Base-by-base conservation (phyloP, 176 grass and related monocot genomes). In the Musa schizocarpa region DNA sequence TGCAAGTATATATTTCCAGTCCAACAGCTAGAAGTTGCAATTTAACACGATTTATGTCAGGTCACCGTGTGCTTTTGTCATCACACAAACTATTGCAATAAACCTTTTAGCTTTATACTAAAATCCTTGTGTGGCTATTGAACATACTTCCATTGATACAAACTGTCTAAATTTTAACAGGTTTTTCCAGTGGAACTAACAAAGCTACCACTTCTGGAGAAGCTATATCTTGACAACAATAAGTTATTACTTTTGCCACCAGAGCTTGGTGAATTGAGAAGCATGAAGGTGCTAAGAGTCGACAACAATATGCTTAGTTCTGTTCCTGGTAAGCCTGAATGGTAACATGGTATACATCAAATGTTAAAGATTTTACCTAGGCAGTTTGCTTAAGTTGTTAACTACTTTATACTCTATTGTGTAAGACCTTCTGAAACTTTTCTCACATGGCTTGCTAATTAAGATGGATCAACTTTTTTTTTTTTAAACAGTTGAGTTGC, bases 221-320 rank as follows among this genome's bases (percentile, higher is more conserved):
- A 83, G 77, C 80, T 98, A 76, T 93, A 93, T 84, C 80, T 98
- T 85, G 88, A 98, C 85, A 91, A 83, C 71, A 98, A 98, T 79
- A 93, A 79, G 72, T 78, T 98, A 80, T 83, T 86, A 78, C 75
- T 93, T 82, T 89, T 98, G 71, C 88, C 94, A 57, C 82, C 94
- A 77, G 94, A 98, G 83, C 84, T 98, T 85, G 94, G 94, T 55
- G 90, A 88, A 25, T 84, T 98, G 80, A 93, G 85, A 83, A 93
- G 76, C 65, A 65, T 91, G 82, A 93, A 89, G 78, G 88, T 93
- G 52, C 75, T 98, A 58, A 87, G 86, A 54, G 90, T 89, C n/a
- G 91, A 98, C 80, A 91, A 76, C 80, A 98, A 93, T 80, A 86
- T 93, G 88, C 90, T 98, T 55, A 66, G 88, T 85, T 93, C 94